These are phyloP conservation scores for Basidiobolus meristosporus DNA, from an alignment of 371 early-diverging fungal species.

Conservation along the genomic window DNA sequence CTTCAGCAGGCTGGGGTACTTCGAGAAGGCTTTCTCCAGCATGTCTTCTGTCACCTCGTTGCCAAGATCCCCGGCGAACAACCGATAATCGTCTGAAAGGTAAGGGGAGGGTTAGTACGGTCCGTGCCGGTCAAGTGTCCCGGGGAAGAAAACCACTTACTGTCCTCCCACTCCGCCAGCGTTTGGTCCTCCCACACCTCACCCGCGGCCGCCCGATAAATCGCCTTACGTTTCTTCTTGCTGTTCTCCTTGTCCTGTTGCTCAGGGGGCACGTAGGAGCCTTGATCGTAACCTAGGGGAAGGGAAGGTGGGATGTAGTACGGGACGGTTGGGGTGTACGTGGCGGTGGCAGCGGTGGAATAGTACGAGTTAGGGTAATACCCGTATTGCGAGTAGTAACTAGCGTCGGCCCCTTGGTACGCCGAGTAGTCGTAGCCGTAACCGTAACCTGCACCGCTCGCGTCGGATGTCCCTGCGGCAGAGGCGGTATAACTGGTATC, in stretches of 20 bases:
- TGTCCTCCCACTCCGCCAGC: constrained; percentile 73
- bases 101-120: neutral
- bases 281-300: constrained; percentile 3
- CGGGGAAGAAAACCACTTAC: constrained; percentile 13
- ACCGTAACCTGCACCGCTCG: too few species aligned
- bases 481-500: too few species aligned
- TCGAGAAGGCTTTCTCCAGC: constrained; percentile 52
- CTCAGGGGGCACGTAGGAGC: constrained; percentile 1
- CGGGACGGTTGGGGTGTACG: too few species aligned
- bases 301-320: neutral
- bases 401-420: too few species aligned
- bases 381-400: too few species aligned
- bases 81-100: constrained; percentile 50
- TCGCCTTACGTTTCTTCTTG: constrained; percentile 27
- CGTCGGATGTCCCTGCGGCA: too few species aligned
- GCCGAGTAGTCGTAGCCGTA: too few species aligned
- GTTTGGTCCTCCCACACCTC: constrained; percentile 89
- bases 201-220: constrained; percentile 73
- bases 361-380: too few species aligned
- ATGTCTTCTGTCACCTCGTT: constrained; percentile 73
- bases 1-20: constrained; percentile 55
- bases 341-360: too few species aligned
- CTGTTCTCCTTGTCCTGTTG: constrained; percentile 6
- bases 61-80: constrained; percentile 78
- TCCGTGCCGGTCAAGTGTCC: too few species aligned